Conservation (phyloP, 2,329 filamentous ascomycete species). For the Ascochyta rabiei region DNA sequence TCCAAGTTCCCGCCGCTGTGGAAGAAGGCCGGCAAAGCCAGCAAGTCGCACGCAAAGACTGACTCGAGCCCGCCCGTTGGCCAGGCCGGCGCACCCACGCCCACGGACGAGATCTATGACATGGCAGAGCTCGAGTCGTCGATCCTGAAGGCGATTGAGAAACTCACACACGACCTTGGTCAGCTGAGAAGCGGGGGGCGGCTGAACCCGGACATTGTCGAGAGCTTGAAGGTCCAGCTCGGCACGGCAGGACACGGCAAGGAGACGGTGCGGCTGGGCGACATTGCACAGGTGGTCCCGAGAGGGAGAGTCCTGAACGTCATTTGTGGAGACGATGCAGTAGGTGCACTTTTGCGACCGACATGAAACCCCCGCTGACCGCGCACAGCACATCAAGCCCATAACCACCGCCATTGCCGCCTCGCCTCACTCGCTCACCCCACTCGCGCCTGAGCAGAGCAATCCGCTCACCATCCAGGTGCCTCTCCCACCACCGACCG, state of each 20-base stretch:
- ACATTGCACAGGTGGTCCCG: conserved; percentile 70
- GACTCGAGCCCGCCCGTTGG: conserved; percentile 42
- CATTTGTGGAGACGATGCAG: conserved; percentile 68
- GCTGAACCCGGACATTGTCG: conserved; percentile 67
- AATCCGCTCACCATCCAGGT: conserved; percentile 60
- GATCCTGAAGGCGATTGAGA: conserved; percentile 61
- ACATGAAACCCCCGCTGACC: neutral
- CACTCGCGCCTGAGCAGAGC: conserved; percentile 57
- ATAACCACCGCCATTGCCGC: conserved; percentile 60
- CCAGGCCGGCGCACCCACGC: conserved; percentile 34
- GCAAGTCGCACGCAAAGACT: conserved; percentile 45
- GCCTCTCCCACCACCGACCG: conserved; percentile 63
- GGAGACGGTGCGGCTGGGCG: conserved; percentile 61
- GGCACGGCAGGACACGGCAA: conserved; percentile 54
- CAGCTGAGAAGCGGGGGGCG: conserved; percentile 67
- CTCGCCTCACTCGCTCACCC: conserved; percentile 57
- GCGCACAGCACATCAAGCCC: conserved; percentile 59
- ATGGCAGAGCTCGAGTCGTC: conserved; percentile 63
- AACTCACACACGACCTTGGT: conserved; percentile 65
- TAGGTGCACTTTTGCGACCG: conserved; percentile 45
- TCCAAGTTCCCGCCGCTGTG: conserved; percentile 49
- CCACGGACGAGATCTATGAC: conserved; percentile 64
- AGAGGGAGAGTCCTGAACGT: conserved; percentile 67
- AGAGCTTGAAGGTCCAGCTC: conserved; percentile 65
- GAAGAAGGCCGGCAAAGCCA: conserved; percentile 63